phyloP scores from a whole-genome alignment of 192 early-diverging fungal genomes.

The Linnemannia exigua region DNA sequence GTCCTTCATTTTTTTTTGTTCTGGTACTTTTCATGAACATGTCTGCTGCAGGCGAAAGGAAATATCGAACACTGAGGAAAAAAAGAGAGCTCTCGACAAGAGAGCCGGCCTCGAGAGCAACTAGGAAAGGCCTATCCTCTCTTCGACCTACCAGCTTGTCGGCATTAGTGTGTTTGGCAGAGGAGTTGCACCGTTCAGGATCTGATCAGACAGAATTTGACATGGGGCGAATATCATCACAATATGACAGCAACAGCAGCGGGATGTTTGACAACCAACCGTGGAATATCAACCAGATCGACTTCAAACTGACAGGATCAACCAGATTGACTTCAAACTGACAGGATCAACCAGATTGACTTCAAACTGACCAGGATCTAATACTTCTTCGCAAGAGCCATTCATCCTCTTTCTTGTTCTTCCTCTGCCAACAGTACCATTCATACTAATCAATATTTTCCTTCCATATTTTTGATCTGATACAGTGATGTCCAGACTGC shows the following conservation, averaged over 20 bases:
- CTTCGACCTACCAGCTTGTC: neutral
- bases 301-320: neutral
- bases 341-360: neutral
- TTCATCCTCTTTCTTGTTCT: neutral
- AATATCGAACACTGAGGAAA: neutral
- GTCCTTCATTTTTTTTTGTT: neutral
- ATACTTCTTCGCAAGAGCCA: neutral
- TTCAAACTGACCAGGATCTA: neutral
- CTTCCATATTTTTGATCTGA: neutral
- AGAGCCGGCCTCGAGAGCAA: neutral
- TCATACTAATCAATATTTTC: neutral
- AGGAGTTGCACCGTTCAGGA: neutral
- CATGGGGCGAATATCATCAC: neutral
- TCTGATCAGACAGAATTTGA: neutral
- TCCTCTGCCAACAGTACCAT: neutral
- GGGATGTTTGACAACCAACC: neutral
- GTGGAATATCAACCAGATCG: neutral
- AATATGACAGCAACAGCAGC: neutral
- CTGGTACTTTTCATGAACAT: neutral
- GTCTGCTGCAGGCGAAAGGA: neutral
- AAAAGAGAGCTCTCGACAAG: neutral
- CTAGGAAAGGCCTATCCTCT: neutral
- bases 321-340: neutral
- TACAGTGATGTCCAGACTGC: conserved; percentile 42
- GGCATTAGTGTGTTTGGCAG: neutral